Evolutionary conservation across 306 rosid genomes (phyloP).

Genomic region (Gastrolobium bilobum): DNA sequence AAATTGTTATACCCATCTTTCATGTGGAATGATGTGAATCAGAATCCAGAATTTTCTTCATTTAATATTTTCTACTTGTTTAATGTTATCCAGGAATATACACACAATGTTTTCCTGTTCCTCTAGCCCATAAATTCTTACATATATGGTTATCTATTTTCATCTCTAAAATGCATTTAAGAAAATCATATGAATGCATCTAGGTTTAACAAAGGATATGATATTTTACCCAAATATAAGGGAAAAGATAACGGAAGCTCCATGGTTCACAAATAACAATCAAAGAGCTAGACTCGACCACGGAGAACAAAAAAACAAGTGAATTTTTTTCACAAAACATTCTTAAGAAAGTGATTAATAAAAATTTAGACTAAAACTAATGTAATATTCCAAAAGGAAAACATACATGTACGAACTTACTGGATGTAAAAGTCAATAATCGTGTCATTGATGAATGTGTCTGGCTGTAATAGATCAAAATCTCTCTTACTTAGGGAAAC

Average conservation of each 20-base stretch:
- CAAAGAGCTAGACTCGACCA: constrained; percentile 3
- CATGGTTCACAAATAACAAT: not conserved
- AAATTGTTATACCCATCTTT: not conserved
- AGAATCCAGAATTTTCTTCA: not conserved
- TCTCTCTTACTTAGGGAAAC: constrained; percentile 78
- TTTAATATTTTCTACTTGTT: not conserved
- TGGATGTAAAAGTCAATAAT: constrained; percentile 83
- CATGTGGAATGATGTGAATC: not conserved
- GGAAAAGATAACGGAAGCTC: not conserved
- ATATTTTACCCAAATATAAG: not conserved
- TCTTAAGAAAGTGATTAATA: not conserved
- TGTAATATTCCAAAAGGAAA: constrained; percentile 29
- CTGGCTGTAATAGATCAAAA: constrained; percentile 81
- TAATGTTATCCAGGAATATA: not conserved
- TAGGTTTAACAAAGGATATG: constrained; percentile 3
- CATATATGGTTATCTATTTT: constrained; percentile 7
- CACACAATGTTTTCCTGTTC: not conserved
- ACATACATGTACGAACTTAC: constrained; percentile 57
- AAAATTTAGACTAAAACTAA: not conserved
- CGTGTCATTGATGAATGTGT: constrained; percentile 82
- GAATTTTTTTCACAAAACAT: not conserved
- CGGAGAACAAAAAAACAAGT: not conserved
- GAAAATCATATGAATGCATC: constrained; percentile 9
- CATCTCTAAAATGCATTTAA: constrained; percentile 17
- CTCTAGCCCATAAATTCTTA: constrained; percentile 12